These are phyloP conservation scores for Rhizopus arrhizus DNA, from an alignment of 371 early-diverging fungal species.

Conservation along the genomic window DNA sequence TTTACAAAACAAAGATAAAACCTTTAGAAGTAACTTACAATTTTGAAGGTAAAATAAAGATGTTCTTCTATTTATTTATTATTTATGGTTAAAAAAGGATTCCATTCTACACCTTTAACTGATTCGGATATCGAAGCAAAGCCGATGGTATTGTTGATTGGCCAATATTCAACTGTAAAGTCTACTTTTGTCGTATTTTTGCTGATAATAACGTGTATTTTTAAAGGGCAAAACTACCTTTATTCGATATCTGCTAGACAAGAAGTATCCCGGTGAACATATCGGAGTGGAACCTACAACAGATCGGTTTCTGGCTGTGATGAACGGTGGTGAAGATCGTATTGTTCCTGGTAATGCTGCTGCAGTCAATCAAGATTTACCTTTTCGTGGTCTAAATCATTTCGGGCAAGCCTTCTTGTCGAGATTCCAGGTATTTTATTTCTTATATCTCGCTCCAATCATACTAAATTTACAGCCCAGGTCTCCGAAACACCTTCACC, in stretches of 20 bases:
- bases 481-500: conserved; percentile 77
- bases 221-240: conserved; percentile 80
- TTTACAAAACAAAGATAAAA: conserved; percentile 73
- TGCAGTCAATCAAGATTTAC: conserved; percentile 82
- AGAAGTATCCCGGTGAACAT: conserved; percentile 81
- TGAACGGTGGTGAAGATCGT: conserved; percentile 71
- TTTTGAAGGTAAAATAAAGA: conserved; percentile 59
- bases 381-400: conserved; percentile 72
- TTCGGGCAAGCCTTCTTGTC: conserved; percentile 84
- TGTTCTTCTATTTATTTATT: background rate
- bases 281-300: conserved; percentile 91
- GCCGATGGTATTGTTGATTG: conserved; percentile 82
- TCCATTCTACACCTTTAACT: conserved; percentile 77
- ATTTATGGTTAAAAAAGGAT: conserved; percentile 38
- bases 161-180: conserved; percentile 79
- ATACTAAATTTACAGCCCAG: conserved; percentile 15
- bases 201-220: too few relatives aligned
- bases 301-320: conserved; percentile 84
- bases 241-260: conserved; percentile 80
- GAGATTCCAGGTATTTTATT: conserved; percentile 69
- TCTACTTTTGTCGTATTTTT: background rate
- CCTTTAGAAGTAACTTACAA: conserved; percentile 76
- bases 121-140: conserved; percentile 83
- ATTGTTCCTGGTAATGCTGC: conserved; percentile 90
- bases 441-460: background rate